Evolutionary conservation across 371 early-diverging fungal species (phyloP).

Genomic region (Thermomucor indicae-seudaticae): DNA sequence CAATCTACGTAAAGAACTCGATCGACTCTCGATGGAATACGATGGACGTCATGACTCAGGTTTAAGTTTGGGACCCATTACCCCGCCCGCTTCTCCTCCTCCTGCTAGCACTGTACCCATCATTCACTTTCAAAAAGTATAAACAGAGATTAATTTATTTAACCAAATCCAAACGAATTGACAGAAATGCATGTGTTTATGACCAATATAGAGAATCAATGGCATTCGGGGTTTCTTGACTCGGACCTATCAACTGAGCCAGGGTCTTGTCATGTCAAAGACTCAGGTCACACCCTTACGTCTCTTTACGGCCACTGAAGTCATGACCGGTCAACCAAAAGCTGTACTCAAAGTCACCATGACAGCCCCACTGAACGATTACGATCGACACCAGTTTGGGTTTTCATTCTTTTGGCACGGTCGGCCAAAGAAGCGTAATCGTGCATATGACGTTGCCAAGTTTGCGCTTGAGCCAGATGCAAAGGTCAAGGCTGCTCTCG

Average conservation of each 20-base stretch:
- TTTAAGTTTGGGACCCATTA: too few relatives aligned
- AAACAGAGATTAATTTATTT: background rate
- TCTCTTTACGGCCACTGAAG: conserved; percentile 16
- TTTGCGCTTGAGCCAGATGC: conserved; percentile 7
- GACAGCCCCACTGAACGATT: background rate
- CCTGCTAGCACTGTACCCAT: conserved; percentile 1
- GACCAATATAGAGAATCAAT: conserved; percentile 21
- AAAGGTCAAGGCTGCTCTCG: conserved; percentile 7
- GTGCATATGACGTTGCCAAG: conserved; percentile 3
- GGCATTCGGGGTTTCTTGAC: conserved; percentile 18
- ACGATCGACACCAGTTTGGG: background rate
- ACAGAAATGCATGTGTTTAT: too few relatives aligned
- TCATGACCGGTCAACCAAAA: conserved; percentile 11
- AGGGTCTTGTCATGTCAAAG: conserved; percentile 13
- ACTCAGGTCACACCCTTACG: conserved; percentile 9
- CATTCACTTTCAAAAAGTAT: conserved; percentile 19
- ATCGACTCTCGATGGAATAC: conserved; percentile 9
- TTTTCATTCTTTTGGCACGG: conserved; percentile 14
- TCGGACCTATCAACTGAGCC: conserved; percentile 18
- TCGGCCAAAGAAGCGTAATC: background rate
- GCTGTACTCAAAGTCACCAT: conserved; percentile 12
- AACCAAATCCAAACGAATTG: too few relatives aligned
- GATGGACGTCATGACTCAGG: too few relatives aligned
- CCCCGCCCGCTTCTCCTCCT: conserved; percentile 10
- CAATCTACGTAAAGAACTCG: conserved; percentile 5